These are phyloP conservation scores for Salix brachista DNA, from an alignment of 345 rosid species.

Conservation along the genomic window DNA sequence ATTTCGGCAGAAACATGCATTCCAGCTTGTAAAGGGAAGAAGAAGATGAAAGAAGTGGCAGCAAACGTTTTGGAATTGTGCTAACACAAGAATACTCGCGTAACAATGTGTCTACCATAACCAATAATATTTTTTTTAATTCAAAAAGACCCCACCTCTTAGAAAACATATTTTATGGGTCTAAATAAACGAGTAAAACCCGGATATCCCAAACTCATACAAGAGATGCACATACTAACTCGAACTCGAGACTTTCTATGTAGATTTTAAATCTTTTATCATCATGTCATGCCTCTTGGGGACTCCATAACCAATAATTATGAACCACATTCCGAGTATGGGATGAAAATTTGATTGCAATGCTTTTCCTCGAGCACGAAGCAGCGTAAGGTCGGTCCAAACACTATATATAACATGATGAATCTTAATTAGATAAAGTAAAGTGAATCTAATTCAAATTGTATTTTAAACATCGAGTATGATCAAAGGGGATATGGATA, in stretches of 20 bases:
- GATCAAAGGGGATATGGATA: background rate
- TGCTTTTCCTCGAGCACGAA: background rate
- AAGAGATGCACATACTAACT: rapidly evolving
- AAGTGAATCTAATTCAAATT: background rate
- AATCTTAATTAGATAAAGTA: too few relatives aligned
- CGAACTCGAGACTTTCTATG: too few relatives aligned
- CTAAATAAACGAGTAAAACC: too few relatives aligned
- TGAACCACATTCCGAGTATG: background rate
- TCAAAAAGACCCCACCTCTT: too few relatives aligned
- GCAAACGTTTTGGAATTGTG: background rate
- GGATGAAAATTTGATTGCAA: too few relatives aligned
- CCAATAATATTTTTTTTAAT: too few relatives aligned
- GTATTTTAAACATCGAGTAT: background rate
- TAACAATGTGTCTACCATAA: background rate
- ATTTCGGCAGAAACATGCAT: too few relatives aligned
- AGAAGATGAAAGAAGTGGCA: too few relatives aligned
- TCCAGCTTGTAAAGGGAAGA: too few relatives aligned
- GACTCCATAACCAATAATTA: background rate
- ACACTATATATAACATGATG: background rate
- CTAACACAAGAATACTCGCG: background rate
- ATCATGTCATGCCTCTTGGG: too few relatives aligned
- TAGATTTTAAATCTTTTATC: rapidly evolving
- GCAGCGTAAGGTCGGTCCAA: background rate
- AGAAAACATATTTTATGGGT: too few relatives aligned
- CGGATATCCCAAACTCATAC: too few relatives aligned